phyloP scores from a whole-genome alignment of 768 basidiomycete species.

The Macrolepiota albuminosa region DNA sequence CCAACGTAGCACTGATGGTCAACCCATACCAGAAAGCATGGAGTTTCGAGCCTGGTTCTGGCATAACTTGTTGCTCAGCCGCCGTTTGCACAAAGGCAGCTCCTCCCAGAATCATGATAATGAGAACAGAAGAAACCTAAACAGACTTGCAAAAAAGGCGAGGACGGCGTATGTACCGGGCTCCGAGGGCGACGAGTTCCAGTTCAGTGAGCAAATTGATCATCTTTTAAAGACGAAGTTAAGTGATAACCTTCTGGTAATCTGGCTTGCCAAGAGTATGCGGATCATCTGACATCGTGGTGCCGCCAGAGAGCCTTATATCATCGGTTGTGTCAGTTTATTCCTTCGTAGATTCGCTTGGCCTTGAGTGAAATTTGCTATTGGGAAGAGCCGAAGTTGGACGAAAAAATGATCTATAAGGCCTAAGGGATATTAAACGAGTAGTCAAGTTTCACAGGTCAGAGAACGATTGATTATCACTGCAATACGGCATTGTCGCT shows the following conservation, averaged over 20 bases:
- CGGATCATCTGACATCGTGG: neutral
- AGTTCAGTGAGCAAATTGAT: neutral
- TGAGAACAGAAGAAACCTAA: too few relatives aligned
- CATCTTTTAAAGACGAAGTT: neutral
- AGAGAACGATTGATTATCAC: neutral
- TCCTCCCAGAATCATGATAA: neutral
- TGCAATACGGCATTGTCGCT: neutral
- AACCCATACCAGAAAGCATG: slow-evolving; percentile 75
- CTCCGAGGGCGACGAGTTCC: neutral
- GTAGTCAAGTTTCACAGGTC: neutral
- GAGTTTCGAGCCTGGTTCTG: slow-evolving; percentile 34
- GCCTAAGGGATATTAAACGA: neutral
- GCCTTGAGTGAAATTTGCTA: neutral
- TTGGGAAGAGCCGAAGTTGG: neutral
- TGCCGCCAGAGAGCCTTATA: neutral
- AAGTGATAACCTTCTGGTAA: too few relatives aligned
- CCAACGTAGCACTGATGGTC: slow-evolving; percentile 57
- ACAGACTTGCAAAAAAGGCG: too few relatives aligned
- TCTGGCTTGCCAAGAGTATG: neutral
- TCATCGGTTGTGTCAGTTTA: neutral
- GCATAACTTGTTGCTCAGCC: neutral
- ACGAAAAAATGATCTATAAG: neutral
- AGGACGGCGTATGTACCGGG: neutral
- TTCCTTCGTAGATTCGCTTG: neutral
- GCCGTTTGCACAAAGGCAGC: neutral